Conservation (phyloP, 495 filamentous ascomycete genomes). For the Penicillium argentinense region DNA sequence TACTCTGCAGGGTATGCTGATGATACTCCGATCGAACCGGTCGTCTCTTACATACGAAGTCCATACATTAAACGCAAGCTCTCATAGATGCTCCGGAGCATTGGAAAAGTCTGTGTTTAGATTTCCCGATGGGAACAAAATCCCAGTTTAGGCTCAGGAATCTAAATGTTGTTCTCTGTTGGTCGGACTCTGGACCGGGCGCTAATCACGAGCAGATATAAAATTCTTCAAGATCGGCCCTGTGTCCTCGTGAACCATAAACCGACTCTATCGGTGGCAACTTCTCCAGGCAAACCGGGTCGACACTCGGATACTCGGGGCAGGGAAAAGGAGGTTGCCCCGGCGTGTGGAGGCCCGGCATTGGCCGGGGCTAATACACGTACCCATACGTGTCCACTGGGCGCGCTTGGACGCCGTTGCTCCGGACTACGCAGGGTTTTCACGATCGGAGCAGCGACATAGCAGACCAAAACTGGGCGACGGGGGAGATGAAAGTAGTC, state of each 20-base stretch:
- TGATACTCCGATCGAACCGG: background rate
- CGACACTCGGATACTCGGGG: constrained; percentile 24
- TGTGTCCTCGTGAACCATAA: too few species aligned
- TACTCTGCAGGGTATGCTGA: background rate
- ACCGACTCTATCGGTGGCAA: too few species aligned
- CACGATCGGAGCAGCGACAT: too few species aligned
- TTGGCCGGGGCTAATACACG: constrained; percentile 25
- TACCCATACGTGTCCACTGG: constrained; percentile 19
- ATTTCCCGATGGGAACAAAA: too few species aligned
- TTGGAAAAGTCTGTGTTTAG: too few species aligned
- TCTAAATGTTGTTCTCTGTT: background rate
- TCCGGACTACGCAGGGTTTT: constrained; percentile 19
- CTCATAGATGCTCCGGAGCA: too few species aligned
- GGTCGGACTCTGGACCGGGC: background rate
- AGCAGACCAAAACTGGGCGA: too few species aligned
- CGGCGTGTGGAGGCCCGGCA: constrained; percentile 25
- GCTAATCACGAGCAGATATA: background rate
- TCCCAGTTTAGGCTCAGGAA: too few species aligned
- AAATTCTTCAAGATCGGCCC: too few species aligned
- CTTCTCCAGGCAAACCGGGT: background rate
- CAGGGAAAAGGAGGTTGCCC: constrained; percentile 28
- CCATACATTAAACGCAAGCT: background rate
- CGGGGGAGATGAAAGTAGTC: too few species aligned
- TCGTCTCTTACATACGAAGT: background rate
- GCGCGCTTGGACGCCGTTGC: constrained; percentile 30